phyloP scores from a whole-genome alignment of 257 asterid genomes.

The Jasminum sambac region DNA sequence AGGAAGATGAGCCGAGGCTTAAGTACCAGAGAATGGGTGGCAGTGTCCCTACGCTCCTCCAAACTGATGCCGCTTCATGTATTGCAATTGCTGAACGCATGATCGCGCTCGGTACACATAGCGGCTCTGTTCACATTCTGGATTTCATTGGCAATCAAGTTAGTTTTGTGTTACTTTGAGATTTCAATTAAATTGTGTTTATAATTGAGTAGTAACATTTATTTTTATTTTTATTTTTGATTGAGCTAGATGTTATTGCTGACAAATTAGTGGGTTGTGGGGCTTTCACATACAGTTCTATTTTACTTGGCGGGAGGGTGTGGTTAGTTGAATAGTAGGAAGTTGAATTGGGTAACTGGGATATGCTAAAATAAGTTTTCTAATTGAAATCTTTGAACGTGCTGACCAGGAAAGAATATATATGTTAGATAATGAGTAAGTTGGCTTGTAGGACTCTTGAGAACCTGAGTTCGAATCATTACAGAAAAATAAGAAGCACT shows the following conservation, averaged over 20 bases:
- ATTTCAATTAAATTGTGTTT: background rate
- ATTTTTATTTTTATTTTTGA: constrained; percentile 6
- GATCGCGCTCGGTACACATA: constrained; percentile 94
- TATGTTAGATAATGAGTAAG: background rate
- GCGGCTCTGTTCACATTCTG: constrained; percentile 84
- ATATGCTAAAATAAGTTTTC: background rate
- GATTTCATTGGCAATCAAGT: constrained; percentile 98
- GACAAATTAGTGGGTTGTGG: background rate
- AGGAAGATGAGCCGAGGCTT: constrained; percentile 87
- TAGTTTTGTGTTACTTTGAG: constrained; percentile 18
- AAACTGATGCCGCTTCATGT: constrained; percentile 86
- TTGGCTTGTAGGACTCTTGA: background rate
- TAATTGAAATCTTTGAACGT: background rate
- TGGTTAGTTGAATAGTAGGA: background rate
- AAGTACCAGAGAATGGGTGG: constrained; percentile 99
- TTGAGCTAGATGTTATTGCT: constrained; percentile 8
- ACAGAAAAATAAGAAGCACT: background rate
- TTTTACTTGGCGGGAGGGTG: background rate
- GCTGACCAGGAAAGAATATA: background rate
- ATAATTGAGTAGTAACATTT: constrained; percentile 1
- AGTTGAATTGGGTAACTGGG: background rate
- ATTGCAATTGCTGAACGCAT: constrained; percentile 89
- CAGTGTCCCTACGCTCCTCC: constrained; percentile 81
- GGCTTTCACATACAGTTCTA: background rate
- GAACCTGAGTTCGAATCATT: background rate